Evolutionary conservation across 306 rosid genomes (phyloP).

Genomic region (Rosa multiflora): DNA sequence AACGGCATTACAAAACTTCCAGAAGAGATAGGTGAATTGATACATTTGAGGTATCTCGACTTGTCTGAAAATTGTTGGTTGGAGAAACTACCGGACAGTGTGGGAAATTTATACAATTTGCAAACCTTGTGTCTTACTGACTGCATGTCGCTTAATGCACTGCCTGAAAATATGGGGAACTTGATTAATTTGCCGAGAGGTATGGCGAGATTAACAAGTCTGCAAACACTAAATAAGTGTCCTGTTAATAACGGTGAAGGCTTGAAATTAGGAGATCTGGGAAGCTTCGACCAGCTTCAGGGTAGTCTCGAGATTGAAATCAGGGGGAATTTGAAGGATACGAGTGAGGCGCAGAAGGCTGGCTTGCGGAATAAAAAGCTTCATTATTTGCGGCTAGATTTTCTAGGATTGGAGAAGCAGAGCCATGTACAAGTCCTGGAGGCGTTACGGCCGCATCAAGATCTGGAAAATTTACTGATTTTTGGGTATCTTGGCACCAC

Average conservation of each 20-base stretch:
- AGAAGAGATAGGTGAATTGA: not conserved
- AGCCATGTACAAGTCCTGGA: too few relatives aligned
- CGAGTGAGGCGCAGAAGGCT: too few relatives aligned
- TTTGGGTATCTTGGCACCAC: too few relatives aligned
- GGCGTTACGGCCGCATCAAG: too few relatives aligned
- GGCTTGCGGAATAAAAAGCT: too few relatives aligned
- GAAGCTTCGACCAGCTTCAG: not conserved
- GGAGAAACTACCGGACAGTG: not conserved
- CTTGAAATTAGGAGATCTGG: not conserved
- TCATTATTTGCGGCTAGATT: too few relatives aligned
- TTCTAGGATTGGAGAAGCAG: too few relatives aligned
- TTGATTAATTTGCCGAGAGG: not conserved
- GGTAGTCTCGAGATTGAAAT: rapidly evolving
- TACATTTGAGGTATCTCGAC: conserved; percentile 6
- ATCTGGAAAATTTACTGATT: too few relatives aligned
- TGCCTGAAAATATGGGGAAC: conserved; percentile 5
- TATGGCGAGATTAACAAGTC: not conserved
- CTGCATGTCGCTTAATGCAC: rapidly evolving
- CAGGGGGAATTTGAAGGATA: not conserved
- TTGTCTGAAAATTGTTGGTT: not conserved
- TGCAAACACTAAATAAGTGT: not conserved
- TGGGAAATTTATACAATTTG: conserved; percentile 6
- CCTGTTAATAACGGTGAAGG: not conserved
- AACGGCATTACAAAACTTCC: not conserved
- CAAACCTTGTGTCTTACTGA: not conserved